These are phyloP conservation scores for Fusarium verticillioides DNA, from an alignment of 2,329 filamentous ascomycete species.

Conservation along the genomic window DNA sequence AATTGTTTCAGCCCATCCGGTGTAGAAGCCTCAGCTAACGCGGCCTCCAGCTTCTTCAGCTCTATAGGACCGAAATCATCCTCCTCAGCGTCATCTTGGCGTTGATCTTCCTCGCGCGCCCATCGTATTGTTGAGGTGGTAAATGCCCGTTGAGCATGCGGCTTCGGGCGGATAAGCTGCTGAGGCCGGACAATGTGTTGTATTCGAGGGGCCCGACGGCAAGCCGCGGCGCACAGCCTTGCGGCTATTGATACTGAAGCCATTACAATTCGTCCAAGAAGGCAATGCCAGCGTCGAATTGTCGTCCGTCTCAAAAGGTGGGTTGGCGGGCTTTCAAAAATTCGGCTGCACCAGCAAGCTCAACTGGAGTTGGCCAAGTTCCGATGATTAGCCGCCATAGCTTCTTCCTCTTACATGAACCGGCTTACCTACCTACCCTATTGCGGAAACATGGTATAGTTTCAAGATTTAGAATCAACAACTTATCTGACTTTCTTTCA, in stretches of 20 bases:
- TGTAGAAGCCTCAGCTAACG: constrained; percentile 46
- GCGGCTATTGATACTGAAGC: constrained; percentile 53
- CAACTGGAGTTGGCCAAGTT: not conserved
- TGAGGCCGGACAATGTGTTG: constrained; percentile 39
- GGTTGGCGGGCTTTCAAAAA: constrained; percentile 46
- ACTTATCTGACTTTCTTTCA: not conserved
- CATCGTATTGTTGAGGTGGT: constrained; percentile 47
- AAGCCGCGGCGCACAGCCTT: constrained; percentile 51
- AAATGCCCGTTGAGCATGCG: constrained; percentile 44
- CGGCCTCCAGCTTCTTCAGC: constrained; percentile 47
- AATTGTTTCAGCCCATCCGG: constrained; percentile 49
- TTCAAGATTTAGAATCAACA: not conserved
- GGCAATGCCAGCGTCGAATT: constrained; percentile 40
- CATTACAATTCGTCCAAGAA: constrained; percentile 47
- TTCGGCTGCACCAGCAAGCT: constrained; percentile 43
- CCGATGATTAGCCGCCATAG: constrained; percentile 44
- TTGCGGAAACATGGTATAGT: not conserved
- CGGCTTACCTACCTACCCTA: constrained; percentile 14
- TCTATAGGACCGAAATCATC: constrained; percentile 44
- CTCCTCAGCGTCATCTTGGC: constrained; percentile 39
- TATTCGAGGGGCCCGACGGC: constrained; percentile 46
- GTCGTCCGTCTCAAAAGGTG: constrained; percentile 34
- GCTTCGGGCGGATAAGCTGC: constrained; percentile 40
- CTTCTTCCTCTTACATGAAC: constrained; percentile 22
- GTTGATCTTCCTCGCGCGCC: constrained; percentile 37